These are phyloP conservation scores for Venturia pyrina DNA, from an alignment of 2,329 filamentous ascomycete genomes.

Conservation along the genomic window DNA sequence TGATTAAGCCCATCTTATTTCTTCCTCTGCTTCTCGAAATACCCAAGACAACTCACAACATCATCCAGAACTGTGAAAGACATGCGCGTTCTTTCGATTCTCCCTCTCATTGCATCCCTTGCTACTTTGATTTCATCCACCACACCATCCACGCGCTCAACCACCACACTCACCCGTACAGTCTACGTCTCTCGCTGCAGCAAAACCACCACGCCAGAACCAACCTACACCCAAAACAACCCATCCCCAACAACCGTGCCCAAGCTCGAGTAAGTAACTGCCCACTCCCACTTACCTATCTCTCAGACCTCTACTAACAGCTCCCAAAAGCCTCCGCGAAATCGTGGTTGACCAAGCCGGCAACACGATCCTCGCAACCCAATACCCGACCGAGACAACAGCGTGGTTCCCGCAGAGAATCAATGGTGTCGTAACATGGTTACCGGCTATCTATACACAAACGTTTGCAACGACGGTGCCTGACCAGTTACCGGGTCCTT, in stretches of 20 bases:
- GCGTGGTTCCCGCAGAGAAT: conserved; percentile 24
- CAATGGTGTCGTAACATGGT: conserved; percentile 22
- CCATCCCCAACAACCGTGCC: neutral
- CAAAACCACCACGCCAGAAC: neutral
- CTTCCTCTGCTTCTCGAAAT: neutral
- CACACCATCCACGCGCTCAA: neutral
- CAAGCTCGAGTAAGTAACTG: neutral
- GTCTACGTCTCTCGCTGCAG: neutral
- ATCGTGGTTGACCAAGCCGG: conserved; percentile 8
- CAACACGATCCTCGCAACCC: conserved; percentile 4
- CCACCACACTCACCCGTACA: neutral
- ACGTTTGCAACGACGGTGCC: conserved; percentile 18
- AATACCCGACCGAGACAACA: conserved; percentile 19
- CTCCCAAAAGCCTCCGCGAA: neutral
- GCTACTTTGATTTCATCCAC: neutral
- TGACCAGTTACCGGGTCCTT: conserved; percentile 19
- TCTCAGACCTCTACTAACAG: neutral
- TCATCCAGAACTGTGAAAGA: neutral
- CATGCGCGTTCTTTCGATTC: neutral
- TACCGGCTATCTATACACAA: conserved; percentile 22
- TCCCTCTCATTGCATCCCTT: neutral
- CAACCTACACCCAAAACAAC: neutral
- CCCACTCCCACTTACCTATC: neutral
- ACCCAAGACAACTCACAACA: neutral
- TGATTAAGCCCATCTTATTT: neutral